Conservation (phyloP, 2,329 filamentous ascomycete species). For the Nemania sp. region DNA sequence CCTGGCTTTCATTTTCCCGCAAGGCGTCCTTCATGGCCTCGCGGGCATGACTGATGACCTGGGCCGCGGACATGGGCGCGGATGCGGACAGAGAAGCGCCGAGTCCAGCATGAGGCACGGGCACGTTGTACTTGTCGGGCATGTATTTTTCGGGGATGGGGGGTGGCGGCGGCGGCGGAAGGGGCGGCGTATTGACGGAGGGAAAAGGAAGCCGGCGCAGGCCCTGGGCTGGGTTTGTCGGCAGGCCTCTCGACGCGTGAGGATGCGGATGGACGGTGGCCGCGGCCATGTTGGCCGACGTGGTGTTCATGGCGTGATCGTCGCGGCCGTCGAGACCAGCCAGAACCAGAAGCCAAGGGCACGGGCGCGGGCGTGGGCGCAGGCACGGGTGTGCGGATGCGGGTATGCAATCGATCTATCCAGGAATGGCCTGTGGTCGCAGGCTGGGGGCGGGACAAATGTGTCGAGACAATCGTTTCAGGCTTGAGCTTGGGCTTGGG, state of each 20-base stretch:
- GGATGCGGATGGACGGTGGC: constrained; percentile 36
- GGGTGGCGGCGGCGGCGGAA: constrained; percentile 51
- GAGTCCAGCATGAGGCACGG: constrained; percentile 33
- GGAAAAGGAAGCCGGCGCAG: constrained; percentile 35
- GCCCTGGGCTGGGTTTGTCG: constrained; percentile 35
- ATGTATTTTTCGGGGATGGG: constrained; percentile 39
- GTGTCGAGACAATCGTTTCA: constrained; percentile 28
- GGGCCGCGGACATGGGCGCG: constrained; percentile 59
- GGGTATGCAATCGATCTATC: not conserved
- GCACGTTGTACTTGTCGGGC: constrained; percentile 50
- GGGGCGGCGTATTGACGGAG: constrained; percentile 44
- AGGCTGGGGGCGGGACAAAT: constrained; percentile 22
- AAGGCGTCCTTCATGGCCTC: constrained; percentile 70
- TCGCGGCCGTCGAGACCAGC: constrained; percentile 2
- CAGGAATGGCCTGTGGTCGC: constrained; percentile 4
- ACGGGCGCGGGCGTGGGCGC: no score
- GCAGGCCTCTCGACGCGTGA: constrained; percentile 36
- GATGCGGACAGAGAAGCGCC: constrained; percentile 53
- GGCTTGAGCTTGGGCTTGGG: no score
- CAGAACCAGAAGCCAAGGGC: no score
- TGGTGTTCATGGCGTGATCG: constrained; percentile 34
- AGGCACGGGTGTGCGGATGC: not conserved
- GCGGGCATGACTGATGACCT: constrained; percentile 67
- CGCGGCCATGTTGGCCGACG: constrained; percentile 38
- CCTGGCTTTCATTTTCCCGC: constrained; percentile 66